Evolutionary conservation across 305 asterid genomes (phyloP).

Genomic region (Euphrasia arctica): DNA sequence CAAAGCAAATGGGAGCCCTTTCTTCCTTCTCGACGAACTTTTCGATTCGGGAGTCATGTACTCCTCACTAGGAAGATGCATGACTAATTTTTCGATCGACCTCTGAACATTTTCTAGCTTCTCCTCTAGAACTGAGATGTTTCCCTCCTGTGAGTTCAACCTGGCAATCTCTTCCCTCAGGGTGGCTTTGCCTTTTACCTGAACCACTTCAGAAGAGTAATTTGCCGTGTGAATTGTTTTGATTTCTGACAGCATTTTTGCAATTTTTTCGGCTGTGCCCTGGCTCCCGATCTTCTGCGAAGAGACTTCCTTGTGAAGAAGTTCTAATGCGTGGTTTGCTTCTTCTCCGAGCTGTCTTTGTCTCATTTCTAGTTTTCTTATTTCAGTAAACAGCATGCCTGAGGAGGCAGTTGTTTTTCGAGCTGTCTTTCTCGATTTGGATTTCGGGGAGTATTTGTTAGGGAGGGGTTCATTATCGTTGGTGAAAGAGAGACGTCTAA

Average conservation of each 20-base stretch:
- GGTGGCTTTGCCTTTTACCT: slow-evolving; percentile 55
- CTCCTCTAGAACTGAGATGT: slow-evolving; percentile 61
- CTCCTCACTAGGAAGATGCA: slow-evolving; percentile 52
- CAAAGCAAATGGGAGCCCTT: slow-evolving; percentile 61
- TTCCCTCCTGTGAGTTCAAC: slow-evolving; percentile 61
- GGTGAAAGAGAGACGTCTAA: slow-evolving; percentile 65
- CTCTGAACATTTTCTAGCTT: slow-evolving; percentile 82
- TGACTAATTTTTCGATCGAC: slow-evolving; percentile 64
- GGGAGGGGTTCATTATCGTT: slow-evolving; percentile 40
- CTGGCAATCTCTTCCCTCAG: slow-evolving; percentile 94
- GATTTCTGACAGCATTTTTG: slow-evolving; percentile 77
- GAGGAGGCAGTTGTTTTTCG: slow-evolving; percentile 54
- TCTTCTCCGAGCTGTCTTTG: slow-evolving; percentile 93
- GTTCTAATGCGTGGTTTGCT: slow-evolving; percentile 88
- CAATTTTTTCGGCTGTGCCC: slow-evolving; percentile 66
- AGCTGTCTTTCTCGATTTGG: slow-evolving; percentile 39
- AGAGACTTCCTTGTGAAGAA: slow-evolving; percentile 86
- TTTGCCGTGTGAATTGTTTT: slow-evolving; percentile 59
- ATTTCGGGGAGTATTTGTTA: slow-evolving; percentile 31
- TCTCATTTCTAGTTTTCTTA: slow-evolving; percentile 79
- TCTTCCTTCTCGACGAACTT: slow-evolving; percentile 55
- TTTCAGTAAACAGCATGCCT: slow-evolving; percentile 63
- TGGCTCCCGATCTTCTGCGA: slow-evolving; percentile 68
- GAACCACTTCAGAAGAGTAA: slow-evolving; percentile 44
- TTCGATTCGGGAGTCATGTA: slow-evolving; percentile 40